Evolutionary conservation across 768 basidiomycete genomes (phyloP).

Genomic region (Phaffia tasmanica): DNA sequence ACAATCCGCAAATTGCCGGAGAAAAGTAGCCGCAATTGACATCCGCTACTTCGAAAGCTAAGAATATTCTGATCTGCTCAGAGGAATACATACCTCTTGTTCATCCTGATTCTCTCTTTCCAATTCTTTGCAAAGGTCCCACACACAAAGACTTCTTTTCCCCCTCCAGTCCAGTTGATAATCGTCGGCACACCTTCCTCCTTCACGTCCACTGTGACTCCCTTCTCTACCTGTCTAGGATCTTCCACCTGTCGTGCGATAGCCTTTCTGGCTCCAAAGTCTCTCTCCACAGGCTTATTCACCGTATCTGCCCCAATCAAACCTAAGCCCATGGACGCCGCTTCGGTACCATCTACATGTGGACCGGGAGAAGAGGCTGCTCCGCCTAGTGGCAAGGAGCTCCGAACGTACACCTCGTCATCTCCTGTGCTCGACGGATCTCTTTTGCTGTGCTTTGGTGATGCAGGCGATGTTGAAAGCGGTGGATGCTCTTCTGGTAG

Average conservation of each 20-base stretch:
- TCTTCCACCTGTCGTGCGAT: background rate
- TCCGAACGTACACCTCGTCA: conserved; percentile 25
- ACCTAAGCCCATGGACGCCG: background rate
- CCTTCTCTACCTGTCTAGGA: background rate
- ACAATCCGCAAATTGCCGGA: too few relatives aligned
- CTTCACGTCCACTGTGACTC: conserved; percentile 3
- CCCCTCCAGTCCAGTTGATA: conserved; percentile 51
- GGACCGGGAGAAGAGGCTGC: conserved; percentile 5
- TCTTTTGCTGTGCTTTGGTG: background rate
- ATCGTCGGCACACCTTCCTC: conserved; percentile 23
- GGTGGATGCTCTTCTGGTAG: background rate
- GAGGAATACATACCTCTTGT: conserved; percentile 32
- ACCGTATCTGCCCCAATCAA: background rate
- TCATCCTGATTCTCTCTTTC: conserved; percentile 37
- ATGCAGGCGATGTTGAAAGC: background rate
- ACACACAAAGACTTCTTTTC: conserved; percentile 55
- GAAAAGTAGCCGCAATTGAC: too few relatives aligned
- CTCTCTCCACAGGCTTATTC: background rate
- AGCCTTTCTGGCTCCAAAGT: background rate
- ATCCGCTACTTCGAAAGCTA: background rate
- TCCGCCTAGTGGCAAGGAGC: conserved; percentile 7
- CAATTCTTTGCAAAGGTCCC: conserved; percentile 40
- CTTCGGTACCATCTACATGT: background rate
- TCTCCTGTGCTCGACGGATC: conserved; percentile 2
- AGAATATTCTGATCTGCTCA: background rate